Base-by-base conservation (phyloP, 2,329 filamentous ascomycete species). In the Clonostachys byssicola region DNA sequence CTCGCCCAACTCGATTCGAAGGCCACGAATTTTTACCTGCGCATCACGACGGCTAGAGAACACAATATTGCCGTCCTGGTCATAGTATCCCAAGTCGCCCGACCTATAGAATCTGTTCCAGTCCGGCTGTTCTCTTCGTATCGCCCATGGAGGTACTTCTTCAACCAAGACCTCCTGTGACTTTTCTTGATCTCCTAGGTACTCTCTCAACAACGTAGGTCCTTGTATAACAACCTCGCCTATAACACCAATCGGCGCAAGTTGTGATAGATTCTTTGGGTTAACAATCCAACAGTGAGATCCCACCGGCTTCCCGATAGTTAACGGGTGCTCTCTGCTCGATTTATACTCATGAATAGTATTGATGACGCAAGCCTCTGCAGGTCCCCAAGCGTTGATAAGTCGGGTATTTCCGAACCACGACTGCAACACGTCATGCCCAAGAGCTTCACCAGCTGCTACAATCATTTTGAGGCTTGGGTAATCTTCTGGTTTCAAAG, bases 21-120 rank as follows among this genome's bases (percentile, higher is more conserved):
- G 48, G 13, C 50, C 50, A 10, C 48, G 42, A 20, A 52, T 35
- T 42, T 52, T 40, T 42, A 81, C 69, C 56, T 81, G 78, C 1
- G 66, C 67, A 54, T 81, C 78, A 52, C 75, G 77, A 36, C 78
- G 65, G 42, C 75, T 75, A 44, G 76, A 54, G 46, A 67, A 74
- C 2, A 60, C 52, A 18, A 75, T 55, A 8, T 51, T 52, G 16
- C 68, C 68, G 50, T 73, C 62, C 1, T 47, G 40, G 40, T 63
- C 54, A 39, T 65, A 64, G 14, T 51, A 43, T 34, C 34, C 54
- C 42, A 58, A 47, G 34, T 57, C 56, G 2, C 55, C 55, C 5
- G 56, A 55, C 41, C 51, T 52, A 47, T 59, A 58, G 7, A 57
- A 40, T 33, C 55, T 43, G 23, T 51, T 17, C 42, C 42, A 43